phyloP scores from a whole-genome alignment of 2,329 filamentous ascomycete species.

The Hypomyces perniciosus region DNA sequence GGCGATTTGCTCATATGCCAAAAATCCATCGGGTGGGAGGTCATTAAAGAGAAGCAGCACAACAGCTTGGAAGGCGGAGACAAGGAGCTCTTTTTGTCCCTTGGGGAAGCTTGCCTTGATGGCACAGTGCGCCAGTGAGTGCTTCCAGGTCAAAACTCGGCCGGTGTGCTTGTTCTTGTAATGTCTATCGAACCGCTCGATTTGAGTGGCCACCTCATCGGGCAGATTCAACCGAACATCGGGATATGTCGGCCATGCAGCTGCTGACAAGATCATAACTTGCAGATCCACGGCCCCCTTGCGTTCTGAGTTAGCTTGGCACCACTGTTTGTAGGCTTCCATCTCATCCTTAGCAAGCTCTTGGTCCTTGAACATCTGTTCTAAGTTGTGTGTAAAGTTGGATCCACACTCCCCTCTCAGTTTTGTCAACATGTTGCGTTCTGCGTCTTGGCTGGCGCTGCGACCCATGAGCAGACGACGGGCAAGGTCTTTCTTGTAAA shows the following conservation, averaged over 20 bases:
- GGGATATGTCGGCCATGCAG: conserved; percentile 89
- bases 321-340: conserved; percentile 71
- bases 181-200: conserved; percentile 74
- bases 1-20: conserved; percentile 72
- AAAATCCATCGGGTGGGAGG: conserved; percentile 48
- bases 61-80: conserved; percentile 87
- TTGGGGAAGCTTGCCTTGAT: conserved; percentile 74
- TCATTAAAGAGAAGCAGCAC: conserved; percentile 88
- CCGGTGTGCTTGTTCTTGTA: conserved; percentile 90
- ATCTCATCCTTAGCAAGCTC: conserved; percentile 91
- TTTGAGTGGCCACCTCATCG: conserved; percentile 64
- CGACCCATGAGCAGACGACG: conserved; percentile 83
- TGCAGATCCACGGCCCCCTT: conserved; percentile 56
- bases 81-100: conserved; percentile 79
- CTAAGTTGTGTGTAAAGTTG: conserved; percentile 91
- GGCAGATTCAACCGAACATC: conserved; percentile 70
- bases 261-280: conserved; percentile 84
- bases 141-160: conserved; percentile 83
- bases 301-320: conserved; percentile 43
- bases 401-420: conserved; percentile 90
- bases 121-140: conserved; percentile 84
- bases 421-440: conserved; percentile 89
- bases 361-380: conserved; percentile 99
- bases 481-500: conserved; percentile 97
- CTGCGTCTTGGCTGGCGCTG: conserved; percentile 90